Conservation (phyloP, 176 grass and related monocot genomes). For the Coix lacrymajobi region DNA sequence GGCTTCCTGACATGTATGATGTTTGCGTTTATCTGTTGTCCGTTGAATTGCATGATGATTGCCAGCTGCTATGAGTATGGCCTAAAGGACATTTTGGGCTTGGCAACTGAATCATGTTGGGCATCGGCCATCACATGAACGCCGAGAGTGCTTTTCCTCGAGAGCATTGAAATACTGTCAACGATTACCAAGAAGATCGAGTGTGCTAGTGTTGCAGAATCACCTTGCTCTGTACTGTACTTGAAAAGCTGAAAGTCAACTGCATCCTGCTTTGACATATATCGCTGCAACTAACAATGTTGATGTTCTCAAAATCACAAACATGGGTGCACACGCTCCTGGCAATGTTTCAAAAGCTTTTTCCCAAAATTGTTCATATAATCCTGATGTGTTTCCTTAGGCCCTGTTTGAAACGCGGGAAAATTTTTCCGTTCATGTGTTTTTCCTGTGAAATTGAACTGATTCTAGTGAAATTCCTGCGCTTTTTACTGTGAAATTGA, state of each 20-base stretch:
- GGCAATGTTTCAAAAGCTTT: not conserved
- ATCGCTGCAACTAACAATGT: not conserved
- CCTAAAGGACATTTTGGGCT: not conserved
- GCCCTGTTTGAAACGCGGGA: no score
- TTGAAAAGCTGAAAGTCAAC: not conserved
- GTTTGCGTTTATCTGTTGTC: not conserved
- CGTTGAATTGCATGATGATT: slow-evolving; percentile 12
- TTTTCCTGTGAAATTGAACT: no score
- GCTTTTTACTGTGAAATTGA: no score
- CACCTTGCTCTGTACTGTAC: not conserved
- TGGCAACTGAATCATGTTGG: not conserved
- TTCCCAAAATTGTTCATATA: not conserved
- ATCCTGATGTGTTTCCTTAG: not conserved
- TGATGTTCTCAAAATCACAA: no score
- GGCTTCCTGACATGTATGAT: not conserved
- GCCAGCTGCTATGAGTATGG: not conserved
- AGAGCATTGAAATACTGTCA: slow-evolving; percentile 23
- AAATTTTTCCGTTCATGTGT: no score
- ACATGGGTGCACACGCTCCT: not conserved
- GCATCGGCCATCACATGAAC: slow-evolving; percentile 1
- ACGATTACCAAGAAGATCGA: slow-evolving; percentile 33
- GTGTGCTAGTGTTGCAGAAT: not conserved
- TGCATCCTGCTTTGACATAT: not conserved
- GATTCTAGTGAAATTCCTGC: no score
- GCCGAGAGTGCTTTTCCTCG: slow-evolving; percentile 10